A percentile compares a stretch with the other conserved stretches of the same genome.
phyloP scores from a whole-genome alignment of 2,329 filamentous ascomycete species.

The Aureobasidium zeae region DNA sequence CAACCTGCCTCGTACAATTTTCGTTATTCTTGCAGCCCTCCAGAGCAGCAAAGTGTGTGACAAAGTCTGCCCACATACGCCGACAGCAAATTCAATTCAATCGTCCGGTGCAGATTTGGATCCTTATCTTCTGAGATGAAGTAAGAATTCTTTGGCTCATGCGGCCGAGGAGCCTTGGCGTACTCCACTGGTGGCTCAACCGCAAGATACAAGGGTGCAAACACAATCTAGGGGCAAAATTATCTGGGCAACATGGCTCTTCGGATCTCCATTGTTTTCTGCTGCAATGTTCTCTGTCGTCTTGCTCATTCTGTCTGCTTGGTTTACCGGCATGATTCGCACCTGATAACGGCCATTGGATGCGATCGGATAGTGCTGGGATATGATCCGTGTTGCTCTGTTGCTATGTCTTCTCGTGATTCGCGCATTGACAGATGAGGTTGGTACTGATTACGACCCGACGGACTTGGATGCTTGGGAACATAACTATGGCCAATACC shows the following conservation, averaged over 20 bases:
- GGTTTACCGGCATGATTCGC: background rate
- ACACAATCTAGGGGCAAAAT: background rate
- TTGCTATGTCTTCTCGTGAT: background rate
- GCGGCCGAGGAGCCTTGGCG: slow-evolving; percentile 2
- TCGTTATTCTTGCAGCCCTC: too few species aligned
- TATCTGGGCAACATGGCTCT: background rate
- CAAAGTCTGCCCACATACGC: too few species aligned
- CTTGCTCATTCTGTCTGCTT: background rate
- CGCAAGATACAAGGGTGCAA: slow-evolving; percentile 7
- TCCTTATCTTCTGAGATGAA: too few species aligned
- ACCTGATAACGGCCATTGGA: background rate
- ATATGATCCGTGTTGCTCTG: slow-evolving; percentile 1
- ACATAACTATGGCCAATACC: slow-evolving; percentile 13
- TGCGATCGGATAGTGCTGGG: too few species aligned
- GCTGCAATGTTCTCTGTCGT: background rate
- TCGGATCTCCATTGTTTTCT: background rate
- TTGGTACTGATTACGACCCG: slow-evolving; percentile 14
- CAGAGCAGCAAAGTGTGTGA: too few species aligned
- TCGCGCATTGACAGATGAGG: slow-evolving; percentile 8
- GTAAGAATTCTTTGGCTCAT: too few species aligned
- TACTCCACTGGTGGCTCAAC: slow-evolving; percentile 2
- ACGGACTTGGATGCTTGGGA: slow-evolving; percentile 9
- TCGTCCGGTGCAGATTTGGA: too few species aligned
- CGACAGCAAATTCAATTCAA: too few species aligned
- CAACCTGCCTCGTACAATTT: too few species aligned